Evolutionary conservation across 129 eudicot genomes (phyloP).

Genomic region (Pseudognaphalium luteoalbum): DNA sequence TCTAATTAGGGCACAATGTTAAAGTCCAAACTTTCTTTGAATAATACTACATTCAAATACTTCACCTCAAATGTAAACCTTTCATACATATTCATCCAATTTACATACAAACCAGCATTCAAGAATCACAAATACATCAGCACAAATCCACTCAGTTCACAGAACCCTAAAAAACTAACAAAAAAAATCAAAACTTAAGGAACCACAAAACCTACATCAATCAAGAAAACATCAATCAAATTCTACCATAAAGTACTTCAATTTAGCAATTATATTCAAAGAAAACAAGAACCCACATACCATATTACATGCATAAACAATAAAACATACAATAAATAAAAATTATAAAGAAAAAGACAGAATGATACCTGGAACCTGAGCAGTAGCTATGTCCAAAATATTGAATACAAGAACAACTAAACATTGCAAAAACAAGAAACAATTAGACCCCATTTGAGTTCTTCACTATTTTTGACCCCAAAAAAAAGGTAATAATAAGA

Average conservation of each 20-base stretch:
- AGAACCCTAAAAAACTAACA: slow-evolving; percentile 21
- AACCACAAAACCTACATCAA: slow-evolving; percentile 11
- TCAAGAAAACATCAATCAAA: slow-evolving; percentile 4
- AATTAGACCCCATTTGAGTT: slow-evolving; percentile 46
- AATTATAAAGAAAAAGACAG: background rate
- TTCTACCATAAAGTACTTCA: background rate
- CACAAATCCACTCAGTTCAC: background rate
- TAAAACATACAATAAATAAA: background rate
- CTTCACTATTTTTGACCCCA: slow-evolving; percentile 17
- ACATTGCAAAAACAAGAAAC: slow-evolving; percentile 27
- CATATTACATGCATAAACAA: background rate
- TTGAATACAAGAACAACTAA: slow-evolving; percentile 24
- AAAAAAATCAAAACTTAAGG: background rate
- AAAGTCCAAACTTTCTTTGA: background rate
- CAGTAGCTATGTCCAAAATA: slow-evolving; percentile 41
- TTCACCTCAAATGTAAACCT: slow-evolving; percentile 7
- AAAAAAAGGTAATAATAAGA: slow-evolving; percentile 9
- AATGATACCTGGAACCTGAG: slow-evolving; percentile 74
- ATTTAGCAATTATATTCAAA: slow-evolving; percentile 2
- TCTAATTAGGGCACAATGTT: slow-evolving; percentile 29
- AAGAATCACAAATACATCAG: slow-evolving; percentile 13
- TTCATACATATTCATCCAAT: background rate
- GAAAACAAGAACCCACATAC: slow-evolving; percentile 1
- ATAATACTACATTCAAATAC: background rate
- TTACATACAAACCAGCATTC: slow-evolving; percentile 6